These are phyloP conservation scores for Aspergillus carlsbadensis DNA, from an alignment of 495 filamentous ascomycete species.

Conservation along the genomic window DNA sequence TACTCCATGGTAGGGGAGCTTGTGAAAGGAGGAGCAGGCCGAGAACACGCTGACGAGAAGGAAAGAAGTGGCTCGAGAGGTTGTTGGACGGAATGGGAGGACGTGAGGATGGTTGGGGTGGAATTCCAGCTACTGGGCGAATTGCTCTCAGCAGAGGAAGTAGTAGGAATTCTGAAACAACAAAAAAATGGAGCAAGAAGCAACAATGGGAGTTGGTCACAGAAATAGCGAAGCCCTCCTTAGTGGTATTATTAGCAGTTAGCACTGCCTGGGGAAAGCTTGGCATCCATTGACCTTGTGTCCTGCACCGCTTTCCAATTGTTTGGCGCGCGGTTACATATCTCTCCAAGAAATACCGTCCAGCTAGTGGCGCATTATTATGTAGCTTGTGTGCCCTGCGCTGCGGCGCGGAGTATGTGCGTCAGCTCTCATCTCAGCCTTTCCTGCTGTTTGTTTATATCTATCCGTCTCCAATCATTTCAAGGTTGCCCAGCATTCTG, in stretches of 20 bases:
- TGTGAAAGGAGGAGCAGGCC: slow-evolving; percentile 1
- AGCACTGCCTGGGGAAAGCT: slow-evolving; percentile 7
- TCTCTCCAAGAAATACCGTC: not conserved
- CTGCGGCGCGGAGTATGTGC: too few species aligned
- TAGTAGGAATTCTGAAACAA: slow-evolving; percentile 12
- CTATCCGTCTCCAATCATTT: too few species aligned
- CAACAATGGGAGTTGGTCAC: not conserved
- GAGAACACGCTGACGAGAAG: not conserved
- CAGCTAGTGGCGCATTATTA: too few species aligned
- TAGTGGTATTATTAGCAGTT: not conserved
- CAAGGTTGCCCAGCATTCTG: too few species aligned
- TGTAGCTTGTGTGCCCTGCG: too few species aligned
- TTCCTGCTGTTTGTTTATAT: too few species aligned
- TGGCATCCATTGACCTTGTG: not conserved
- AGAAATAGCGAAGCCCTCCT: not conserved
- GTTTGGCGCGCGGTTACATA: not conserved
- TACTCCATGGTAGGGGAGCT: slow-evolving; percentile 22
- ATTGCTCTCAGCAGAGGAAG: slow-evolving; percentile 10
- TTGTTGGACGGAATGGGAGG: not conserved
- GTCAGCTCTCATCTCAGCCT: too few species aligned
- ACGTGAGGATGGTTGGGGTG: not conserved
- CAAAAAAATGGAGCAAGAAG: slow-evolving; percentile 15
- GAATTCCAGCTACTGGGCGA: slow-evolving; percentile 14
- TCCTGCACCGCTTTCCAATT: too few species aligned
- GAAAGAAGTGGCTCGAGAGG: slow-evolving; percentile 1